Conservation (phyloP, 495 filamentous ascomycete genomes). For the Talaromyces nanjingensis region DNA sequence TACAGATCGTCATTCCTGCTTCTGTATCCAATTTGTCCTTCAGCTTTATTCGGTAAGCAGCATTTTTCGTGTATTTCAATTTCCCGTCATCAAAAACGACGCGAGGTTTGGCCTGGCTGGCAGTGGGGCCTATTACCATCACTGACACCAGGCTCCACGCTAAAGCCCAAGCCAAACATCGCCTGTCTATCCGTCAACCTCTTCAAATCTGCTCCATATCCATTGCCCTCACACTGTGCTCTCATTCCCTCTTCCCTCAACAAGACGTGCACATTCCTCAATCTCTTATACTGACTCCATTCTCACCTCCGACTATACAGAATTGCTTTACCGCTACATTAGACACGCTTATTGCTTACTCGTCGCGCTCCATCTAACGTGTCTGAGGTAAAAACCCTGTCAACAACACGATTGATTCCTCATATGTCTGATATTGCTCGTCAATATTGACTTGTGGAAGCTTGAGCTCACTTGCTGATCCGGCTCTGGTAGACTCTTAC, state of each 20-base stretch:
- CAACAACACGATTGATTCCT: constrained; percentile 22
- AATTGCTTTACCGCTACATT: neutral
- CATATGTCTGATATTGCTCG: constrained; percentile 14
- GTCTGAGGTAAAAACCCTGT: constrained; percentile 13
- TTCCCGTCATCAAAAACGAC: constrained; percentile 2
- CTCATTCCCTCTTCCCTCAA: neutral
- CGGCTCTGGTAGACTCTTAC: constrained; percentile 12
- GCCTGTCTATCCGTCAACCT: constrained; percentile 34
- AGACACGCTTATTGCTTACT: constrained; percentile 5
- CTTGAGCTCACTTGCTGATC: neutral
- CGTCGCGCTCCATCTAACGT: constrained; percentile 15
- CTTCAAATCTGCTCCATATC: constrained; percentile 13
- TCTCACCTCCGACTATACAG: constrained; percentile 1
- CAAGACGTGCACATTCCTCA: neutral
- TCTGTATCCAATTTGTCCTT: constrained; percentile 1
- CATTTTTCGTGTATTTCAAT: neutral
- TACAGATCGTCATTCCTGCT: constrained; percentile 5
- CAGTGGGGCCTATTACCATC: constrained; percentile 35
- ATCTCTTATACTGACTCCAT: neutral
- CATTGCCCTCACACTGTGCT: neutral
- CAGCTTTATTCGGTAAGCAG: constrained; percentile 9
- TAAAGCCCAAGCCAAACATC: constrained; percentile 45
- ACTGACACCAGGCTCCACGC: constrained; percentile 37
- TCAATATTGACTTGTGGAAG: neutral
- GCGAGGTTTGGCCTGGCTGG: constrained; percentile 10